Evolutionary conservation across 164 flowering plant species (phyloP), one percentile per base, ranked within the genome.

Genomic region (Malania oleifera): DNA sequence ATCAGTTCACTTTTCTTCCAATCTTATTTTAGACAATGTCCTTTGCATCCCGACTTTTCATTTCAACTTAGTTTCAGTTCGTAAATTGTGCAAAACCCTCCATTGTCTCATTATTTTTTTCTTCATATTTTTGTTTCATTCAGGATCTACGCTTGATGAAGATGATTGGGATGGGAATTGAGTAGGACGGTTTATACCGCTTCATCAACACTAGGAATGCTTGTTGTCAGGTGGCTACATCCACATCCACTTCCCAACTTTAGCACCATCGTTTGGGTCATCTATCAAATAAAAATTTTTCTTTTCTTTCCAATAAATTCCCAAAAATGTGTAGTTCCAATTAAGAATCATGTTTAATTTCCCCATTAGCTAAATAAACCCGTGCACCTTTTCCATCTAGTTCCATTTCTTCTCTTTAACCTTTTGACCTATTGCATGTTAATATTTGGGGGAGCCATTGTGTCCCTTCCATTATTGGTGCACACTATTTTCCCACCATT

Each of bases 211-310:
- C n/a, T n/a, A n/a, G n/a, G n/a, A n/a, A n/a, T n/a, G n/a, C n/a
- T n/a, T n/a, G n/a, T n/a, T n/a, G n/a, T n/a, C n/a, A n/a, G n/a
- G 47, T 56, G 22, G 26, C 37, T 31, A 7, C 26, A 27, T 10
- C 53, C 31, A 13, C 24, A 45, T 51, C 52, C 17, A 43, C 24
- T 45, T 41, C 69, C 27, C n/a, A 15, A 12, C 53, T 65, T 28
- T 70, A 62, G 69, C 73, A 65, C 52, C 27, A 47, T 43, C 34
- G 65, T 25, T 58, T 64, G 17, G 68, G 68, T 7, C 68, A 64
- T 24, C 64, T 28, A 18, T 63, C 65, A 12, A 53, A 56, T 48
- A 59, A 58, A 19, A 52, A 35, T 40, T 6, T n/a, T n/a, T n/a
- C n/a, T n/a, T n/a, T 51, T 23, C 1, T 61, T 22, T 29, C 50